Base-by-base conservation (phyloP, 2,329 filamentous ascomycete genomes). In the Trichoderma brevicompactum region DNA sequence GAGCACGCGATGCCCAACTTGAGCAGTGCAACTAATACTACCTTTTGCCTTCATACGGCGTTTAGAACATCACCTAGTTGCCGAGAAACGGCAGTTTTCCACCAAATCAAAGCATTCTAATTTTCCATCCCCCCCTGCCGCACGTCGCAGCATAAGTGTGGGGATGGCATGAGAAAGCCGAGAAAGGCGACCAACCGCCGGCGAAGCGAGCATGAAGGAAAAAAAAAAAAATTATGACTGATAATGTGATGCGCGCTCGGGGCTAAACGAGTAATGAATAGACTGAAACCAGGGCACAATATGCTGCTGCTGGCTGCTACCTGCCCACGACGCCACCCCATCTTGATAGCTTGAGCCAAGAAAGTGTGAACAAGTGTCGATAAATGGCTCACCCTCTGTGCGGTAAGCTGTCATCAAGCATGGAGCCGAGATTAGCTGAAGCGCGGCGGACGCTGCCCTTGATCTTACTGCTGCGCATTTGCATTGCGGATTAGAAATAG, bases 371-470 rank as follows among this genome's bases (percentile, higher is more conserved):
- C 44, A 41, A 50, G 44, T 50, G 56, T 60, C 56, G 56, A 60
- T 60, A 60, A 60, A 60, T 60, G 56, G 56, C 56, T 60, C 56
- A 60, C 32, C 56, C 44, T 49, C 56, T 17, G 34, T 44, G 44
- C 56, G 38, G 17, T 60, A 60, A 60, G 56, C 56, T 32, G 56
- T 23, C 13, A 17, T 59, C 34, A 28, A n/a, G 44, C 36, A 60
- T 15, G 56, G 44, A 50, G 15, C 34, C 34, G 34, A 50, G 44
- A 50, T 60, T 49, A 12, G 34, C 13, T 50, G 44, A 38, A 15
- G 13, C 52, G 13, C 38, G 32, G 12, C 52, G 12, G 38, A 41
- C 52, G 7, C 19, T n/a, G 46, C 10, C n/a, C 23, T 53, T 19
- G n/a, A 23, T 7, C 28, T 28, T 5, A 15, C 41, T 19, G 5